Conservation (phyloP, 805 yeast genomes). For the Kodamaea hsintzibuensis region DNA sequence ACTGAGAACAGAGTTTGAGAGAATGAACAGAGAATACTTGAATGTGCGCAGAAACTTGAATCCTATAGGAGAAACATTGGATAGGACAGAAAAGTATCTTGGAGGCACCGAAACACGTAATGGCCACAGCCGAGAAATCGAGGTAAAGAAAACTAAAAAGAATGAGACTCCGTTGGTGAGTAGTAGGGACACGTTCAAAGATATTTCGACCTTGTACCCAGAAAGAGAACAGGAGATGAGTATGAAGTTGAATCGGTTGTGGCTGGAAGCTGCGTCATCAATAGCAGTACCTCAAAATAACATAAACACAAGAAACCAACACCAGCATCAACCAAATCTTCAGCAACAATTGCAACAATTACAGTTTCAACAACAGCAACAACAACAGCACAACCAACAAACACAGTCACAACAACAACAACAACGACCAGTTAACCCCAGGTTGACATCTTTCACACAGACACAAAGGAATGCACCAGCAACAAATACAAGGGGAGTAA, state of each 20-base stretch:
- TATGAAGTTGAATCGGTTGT: slow-evolving; percentile 28
- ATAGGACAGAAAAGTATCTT: slow-evolving; percentile 41
- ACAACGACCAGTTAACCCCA: slow-evolving; percentile 22
- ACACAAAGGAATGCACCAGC: slow-evolving; percentile 22
- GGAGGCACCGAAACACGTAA: slow-evolving; percentile 6
- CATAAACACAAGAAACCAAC: slow-evolving; percentile 10
- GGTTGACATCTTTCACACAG: slow-evolving; percentile 23
- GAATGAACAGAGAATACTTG: slow-evolving; percentile 71
- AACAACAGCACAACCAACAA: slow-evolving; percentile 11
- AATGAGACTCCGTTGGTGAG: slow-evolving; percentile 7
- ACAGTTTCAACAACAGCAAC: slow-evolving; percentile 10
- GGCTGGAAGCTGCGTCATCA: slow-evolving; percentile 39
- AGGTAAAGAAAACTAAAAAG: slow-evolving; percentile 23
- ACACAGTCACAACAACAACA: slow-evolving; percentile 10
- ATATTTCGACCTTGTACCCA: slow-evolving; percentile 32
- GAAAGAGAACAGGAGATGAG: slow-evolving; percentile 32
- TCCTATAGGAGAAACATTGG: slow-evolving; percentile 66
- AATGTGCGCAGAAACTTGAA: slow-evolving; percentile 68
- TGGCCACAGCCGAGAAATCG: slow-evolving; percentile 19
- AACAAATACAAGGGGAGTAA: slow-evolving; percentile 39
- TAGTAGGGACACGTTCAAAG: slow-evolving; percentile 34
- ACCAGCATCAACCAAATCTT: slow-evolving; percentile 4
- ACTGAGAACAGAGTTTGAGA: slow-evolving; percentile 73
- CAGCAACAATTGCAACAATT: slow-evolving; percentile 13
- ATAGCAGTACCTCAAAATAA: slow-evolving; percentile 15